Evolutionary conservation across 176 grass and related monocot species (phyloP), one percentile per base, ranked within the genome.

Genomic region (Echinochloa phyllopogon): DNA sequence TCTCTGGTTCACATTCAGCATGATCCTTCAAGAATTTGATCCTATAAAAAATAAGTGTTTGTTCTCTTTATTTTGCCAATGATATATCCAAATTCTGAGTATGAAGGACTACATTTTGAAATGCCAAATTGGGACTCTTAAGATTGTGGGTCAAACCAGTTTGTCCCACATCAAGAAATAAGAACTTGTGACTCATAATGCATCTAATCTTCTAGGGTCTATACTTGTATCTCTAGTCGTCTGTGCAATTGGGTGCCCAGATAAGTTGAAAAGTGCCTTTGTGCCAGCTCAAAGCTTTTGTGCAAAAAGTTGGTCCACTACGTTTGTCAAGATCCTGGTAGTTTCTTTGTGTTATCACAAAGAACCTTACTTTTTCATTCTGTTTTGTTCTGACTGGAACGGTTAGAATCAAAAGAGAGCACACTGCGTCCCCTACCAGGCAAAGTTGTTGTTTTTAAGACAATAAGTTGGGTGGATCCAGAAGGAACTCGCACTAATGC

Each of bases 211-310:
- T 18, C 45, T 55, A 23, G 58, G 16, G 48, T 42, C 25, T 39
- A 29, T 81, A 65, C 47, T 21, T 80, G 16, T 80, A 42, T 86
- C 5, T 49, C 15, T 55, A 80, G 65, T 23, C 21, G 24, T 39
- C 15, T 74, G 4, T 29, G 36, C 6, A 44, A 6, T 80, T 27
- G 6, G 43, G 45, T 24, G 59, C 56, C 56, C 58, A 74, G 16
- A 72, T 64, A 73, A 62, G 23, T 20, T 55, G 42, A 18, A 25
- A 66, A 80, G 16, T 79, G 11, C 49, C 74, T 77, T 69, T 69
- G 18, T 69, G 63, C 52, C 40, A 48, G 56, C 13, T 29, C 16
- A 86, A 74, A 65, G 38, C 57, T 81, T 55, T 81, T 65, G 69
- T 27, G 56, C 21, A 50, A 65, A 56, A 74, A 27, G 57, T 21